Evolutionary conservation across 2,329 filamentous ascomycete genomes (phyloP), one percentile per base, ranked within the genome.

Genomic region (Grosmannia penicillata): DNA sequence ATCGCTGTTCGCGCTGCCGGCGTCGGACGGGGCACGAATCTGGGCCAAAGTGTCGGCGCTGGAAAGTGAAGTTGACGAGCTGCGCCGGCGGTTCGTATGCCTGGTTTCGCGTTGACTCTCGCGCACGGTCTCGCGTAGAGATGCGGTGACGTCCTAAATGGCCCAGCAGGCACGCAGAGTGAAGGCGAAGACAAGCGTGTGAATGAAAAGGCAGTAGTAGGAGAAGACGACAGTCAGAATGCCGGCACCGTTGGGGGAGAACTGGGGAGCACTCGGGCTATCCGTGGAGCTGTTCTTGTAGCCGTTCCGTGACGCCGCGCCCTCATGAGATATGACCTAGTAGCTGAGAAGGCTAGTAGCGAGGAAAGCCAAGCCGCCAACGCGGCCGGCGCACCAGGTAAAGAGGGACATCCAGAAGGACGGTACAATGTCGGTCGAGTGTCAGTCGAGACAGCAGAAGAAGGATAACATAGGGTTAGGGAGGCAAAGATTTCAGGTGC

Each of bases 191-290:
- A 79, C 75, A 38, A 80, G 60, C 38, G 74, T 41, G 53, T 83
- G 78, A 40, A 82, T 68, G 25, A 78, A 52, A 15, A 82, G 59
- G 37, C 70, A 74, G 56, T 82, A 83, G 49, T 72, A 75, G 36
- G 75, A 66, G 49, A 78, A 79, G 23, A 72, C 24, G 35, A 63
- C 53, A 13, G 69, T 70, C 61, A 60, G 71, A 34, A 63, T 50
- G 24, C 69, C 66, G 28, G 59, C 64, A 22, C 66, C 65, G 27
- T 57, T 49, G 10, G 55, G 51, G 32, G 56, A 51, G 46, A 54
- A 45, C 36, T 49, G 49, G 22, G 54, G 47, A 38, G 53, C 51
- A 43, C 55, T 59, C 45, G 60, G 51, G 45, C 46, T 59, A 46
- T 60, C 55, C 37, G 57, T 54, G 37, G 61, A 58, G 44, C 57